These are phyloP conservation scores for Trypanosomatidae sp. DNA, from an alignment of 208 protist genomes.

Conservation along the genomic window DNA sequence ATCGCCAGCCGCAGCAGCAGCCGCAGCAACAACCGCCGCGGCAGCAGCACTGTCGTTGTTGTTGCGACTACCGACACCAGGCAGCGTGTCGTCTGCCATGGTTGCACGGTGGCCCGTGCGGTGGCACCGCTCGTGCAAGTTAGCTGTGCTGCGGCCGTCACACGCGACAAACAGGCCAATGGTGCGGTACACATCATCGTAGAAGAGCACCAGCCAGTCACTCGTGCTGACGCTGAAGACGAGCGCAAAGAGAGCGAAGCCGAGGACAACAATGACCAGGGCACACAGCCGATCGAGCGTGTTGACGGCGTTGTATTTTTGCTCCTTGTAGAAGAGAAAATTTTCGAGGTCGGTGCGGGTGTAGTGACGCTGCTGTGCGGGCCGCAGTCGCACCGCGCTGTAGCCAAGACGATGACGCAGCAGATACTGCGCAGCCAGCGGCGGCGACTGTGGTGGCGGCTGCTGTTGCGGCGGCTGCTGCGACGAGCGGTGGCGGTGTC, in stretches of 20 bases:
- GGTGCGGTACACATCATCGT: constrained; percentile 8
- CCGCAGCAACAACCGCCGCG: too few relatives aligned
- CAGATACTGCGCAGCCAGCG: too few relatives aligned
- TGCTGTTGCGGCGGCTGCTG: too few relatives aligned
- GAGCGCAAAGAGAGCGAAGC: constrained; percentile 26
- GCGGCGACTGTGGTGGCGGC: too few relatives aligned
- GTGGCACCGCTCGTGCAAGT: neutral
- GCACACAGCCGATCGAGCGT: constrained; percentile 32
- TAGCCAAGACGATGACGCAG: constrained; percentile 42
- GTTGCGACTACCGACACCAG: too few relatives aligned
- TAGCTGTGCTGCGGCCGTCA: constrained; percentile 1
- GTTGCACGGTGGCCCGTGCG: too few relatives aligned
- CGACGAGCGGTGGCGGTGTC: too few relatives aligned
- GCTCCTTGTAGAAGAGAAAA: constrained; percentile 62
- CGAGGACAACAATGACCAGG: constrained; percentile 25
- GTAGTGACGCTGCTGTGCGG: constrained; percentile 13
- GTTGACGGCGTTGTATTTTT: constrained; percentile 68
- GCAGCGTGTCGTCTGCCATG: too few relatives aligned
- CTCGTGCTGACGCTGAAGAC: constrained; percentile 30
- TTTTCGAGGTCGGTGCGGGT: constrained; percentile 20
- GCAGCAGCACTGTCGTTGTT: too few relatives aligned
- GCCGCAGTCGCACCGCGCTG: constrained; percentile 15
- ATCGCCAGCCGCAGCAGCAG: too few relatives aligned
- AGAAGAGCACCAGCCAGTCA: constrained; percentile 29
- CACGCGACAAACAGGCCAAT: constrained; percentile 51